These are phyloP conservation scores for Meredithiella fracta DNA, from an alignment of 2,329 filamentous ascomycete genomes.

Conservation along the genomic window DNA sequence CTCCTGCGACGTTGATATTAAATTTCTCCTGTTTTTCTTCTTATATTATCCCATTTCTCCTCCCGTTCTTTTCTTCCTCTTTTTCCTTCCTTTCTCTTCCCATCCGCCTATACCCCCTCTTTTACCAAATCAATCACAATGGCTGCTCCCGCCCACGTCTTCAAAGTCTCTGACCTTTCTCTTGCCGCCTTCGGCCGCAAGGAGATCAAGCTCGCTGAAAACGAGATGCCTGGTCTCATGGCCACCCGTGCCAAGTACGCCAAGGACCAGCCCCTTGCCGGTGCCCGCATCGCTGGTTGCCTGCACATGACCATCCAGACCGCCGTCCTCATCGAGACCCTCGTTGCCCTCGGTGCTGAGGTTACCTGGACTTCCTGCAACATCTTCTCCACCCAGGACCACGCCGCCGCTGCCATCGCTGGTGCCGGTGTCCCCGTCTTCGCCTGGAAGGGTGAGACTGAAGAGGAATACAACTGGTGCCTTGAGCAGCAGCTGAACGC, in stretches of 20 bases:
- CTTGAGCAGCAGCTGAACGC: conserved; percentile 92
- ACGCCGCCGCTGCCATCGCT: conserved; percentile 93
- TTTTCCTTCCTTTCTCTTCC: conserved; percentile 12
- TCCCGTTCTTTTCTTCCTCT: background rate
- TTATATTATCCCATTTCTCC: background rate
- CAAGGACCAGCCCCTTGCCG: conserved; percentile 78
- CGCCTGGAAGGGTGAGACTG: conserved; percentile 75
- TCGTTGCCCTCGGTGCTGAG: conserved; percentile 86
- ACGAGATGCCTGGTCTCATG: conserved; percentile 97
- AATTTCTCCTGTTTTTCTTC: conserved; percentile 1
- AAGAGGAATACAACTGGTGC: conserved; percentile 99
- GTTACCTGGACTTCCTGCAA: conserved; percentile 99
- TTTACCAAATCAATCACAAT: conserved; percentile 26
- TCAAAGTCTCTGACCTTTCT: conserved; percentile 97
- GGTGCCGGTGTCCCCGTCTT: conserved; percentile 79
- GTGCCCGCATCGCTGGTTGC: conserved; percentile 92
- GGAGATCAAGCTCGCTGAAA: conserved; percentile 95
- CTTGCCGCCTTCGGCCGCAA: conserved; percentile 96
- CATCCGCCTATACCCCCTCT: conserved; percentile 14
- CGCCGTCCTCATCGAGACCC: conserved; percentile 96
- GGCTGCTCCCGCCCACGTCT: conserved; percentile 74
- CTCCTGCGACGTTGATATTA: background rate
- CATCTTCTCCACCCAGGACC: conserved; percentile 99
- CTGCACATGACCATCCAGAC: conserved; percentile 99
- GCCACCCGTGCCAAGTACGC: conserved; percentile 85